A percentile compares a stretch with the other conserved stretches of the same genome.
These are phyloP conservation scores for Gnomoniopsis sp. DNA, from an alignment of 2,329 filamentous ascomycete species.

Conservation along the genomic window DNA sequence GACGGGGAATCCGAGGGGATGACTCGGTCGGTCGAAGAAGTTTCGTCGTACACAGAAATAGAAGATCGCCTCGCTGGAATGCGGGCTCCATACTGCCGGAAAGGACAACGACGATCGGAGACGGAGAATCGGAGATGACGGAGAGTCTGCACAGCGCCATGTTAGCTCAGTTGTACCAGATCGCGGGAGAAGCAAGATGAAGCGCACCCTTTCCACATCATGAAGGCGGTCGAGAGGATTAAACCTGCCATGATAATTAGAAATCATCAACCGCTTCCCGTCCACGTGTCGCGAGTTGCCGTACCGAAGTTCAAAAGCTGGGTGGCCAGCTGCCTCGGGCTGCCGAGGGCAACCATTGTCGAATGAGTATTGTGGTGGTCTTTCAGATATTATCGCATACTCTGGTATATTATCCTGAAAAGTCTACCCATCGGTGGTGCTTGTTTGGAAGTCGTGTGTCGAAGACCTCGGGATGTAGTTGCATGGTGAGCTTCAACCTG, in stretches of 20 bases:
- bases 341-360: constrained; percentile 66
- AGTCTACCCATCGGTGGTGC: background rate
- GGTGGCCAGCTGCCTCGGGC: constrained; percentile 75
- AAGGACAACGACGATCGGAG: constrained; percentile 79
- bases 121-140: constrained; percentile 70
- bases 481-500: background rate
- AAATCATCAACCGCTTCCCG: background rate
- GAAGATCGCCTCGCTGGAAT: constrained; percentile 73
- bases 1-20: background rate
- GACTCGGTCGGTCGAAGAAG: too few species aligned
- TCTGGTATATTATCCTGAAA: background rate
- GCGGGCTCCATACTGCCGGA: constrained; percentile 83
- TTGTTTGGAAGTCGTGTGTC: background rate
- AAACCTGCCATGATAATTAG: constrained; percentile 41
- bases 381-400: background rate
- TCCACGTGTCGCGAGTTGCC: background rate
- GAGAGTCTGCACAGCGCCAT: constrained; percentile 55
- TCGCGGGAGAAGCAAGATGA: background rate
- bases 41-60: constrained; percentile 58
- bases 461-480: background rate
- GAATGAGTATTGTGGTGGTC: background rate
- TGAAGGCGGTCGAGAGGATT: constrained; percentile 86
- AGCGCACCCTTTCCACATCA: constrained; percentile 50
- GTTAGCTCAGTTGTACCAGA: constrained; percentile 19
- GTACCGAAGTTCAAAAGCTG: constrained; percentile 80